Evolutionary conservation across 2,329 filamentous ascomycete species (phyloP).

Genomic region (Sporothrix pallida): DNA sequence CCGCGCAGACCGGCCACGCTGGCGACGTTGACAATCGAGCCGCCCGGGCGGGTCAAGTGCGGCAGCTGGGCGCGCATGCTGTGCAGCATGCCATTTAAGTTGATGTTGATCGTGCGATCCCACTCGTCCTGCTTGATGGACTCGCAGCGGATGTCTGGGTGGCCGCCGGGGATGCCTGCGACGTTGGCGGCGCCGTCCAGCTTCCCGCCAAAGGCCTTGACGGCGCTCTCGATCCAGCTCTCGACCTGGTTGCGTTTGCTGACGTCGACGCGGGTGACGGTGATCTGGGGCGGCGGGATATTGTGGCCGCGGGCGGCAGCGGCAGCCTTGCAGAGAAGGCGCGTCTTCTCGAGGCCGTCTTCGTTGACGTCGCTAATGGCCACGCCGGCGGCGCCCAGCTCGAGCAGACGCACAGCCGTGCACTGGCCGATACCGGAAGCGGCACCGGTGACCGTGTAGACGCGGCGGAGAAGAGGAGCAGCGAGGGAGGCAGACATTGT

Average conservation of each 20-base stretch:
- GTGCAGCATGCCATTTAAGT: constrained; percentile 34
- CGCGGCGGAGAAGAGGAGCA: constrained; percentile 5
- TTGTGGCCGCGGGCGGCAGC: not conserved
- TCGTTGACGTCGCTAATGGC: constrained; percentile 27
- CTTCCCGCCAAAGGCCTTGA: constrained; percentile 5
- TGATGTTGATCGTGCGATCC: constrained; percentile 32
- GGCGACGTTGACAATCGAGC: constrained; percentile 52
- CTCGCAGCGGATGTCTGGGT: constrained; percentile 21
- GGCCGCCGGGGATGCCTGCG: constrained; percentile 19
- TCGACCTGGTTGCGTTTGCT: constrained; percentile 26
- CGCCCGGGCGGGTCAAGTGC: constrained; percentile 45
- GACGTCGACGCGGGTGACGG: constrained; percentile 24
- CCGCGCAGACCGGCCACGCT: constrained; percentile 49
- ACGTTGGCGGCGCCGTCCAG: constrained; percentile 24
- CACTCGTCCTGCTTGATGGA: constrained; percentile 35
- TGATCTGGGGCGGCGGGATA: not conserved
- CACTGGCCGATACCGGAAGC: constrained; percentile 39
- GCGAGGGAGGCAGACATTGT: not conserved
- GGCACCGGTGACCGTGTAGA: constrained; percentile 32
- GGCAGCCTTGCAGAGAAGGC: constrained; percentile 1
- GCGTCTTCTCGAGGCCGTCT: constrained; percentile 14
- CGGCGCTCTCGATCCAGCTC: constrained; percentile 7
- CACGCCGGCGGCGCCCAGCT: constrained; percentile 23
- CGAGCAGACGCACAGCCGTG: constrained; percentile 19
- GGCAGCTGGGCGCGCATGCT: constrained; percentile 35